Evolutionary conservation across 306 rosid species (phyloP).

Genomic region (Carpinus viminea): DNA sequence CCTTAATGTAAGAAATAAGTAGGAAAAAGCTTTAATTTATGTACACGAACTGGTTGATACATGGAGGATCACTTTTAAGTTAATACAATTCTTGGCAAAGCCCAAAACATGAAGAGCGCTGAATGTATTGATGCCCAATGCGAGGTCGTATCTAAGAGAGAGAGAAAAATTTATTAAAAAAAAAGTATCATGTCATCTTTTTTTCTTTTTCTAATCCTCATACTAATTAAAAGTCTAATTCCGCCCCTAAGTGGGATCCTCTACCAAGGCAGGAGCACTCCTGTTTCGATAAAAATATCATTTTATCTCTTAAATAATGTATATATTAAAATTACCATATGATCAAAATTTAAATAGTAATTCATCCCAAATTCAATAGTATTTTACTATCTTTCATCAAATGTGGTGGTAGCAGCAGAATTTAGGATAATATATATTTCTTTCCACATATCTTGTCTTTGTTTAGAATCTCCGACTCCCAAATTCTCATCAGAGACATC

Average conservation of each 20-base stretch:
- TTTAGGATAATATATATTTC: slow-evolving; percentile 60
- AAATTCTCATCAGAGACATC: slow-evolving; percentile 52
- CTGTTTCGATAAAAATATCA: too few species aligned
- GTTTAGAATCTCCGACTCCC: slow-evolving; percentile 35
- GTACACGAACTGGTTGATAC: slow-evolving; percentile 40
- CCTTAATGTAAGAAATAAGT: too few species aligned
- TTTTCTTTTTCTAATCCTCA: too few species aligned
- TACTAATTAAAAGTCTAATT: too few species aligned
- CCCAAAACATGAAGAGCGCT: slow-evolving; percentile 32
- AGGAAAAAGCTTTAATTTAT: too few species aligned
- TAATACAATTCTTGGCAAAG: slow-evolving; percentile 34
- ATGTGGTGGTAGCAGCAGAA: slow-evolving; percentile 79
- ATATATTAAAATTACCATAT: too few species aligned
- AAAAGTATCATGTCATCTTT: neutral
- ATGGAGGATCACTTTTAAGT: slow-evolving; percentile 32
- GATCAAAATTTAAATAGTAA: too few species aligned
- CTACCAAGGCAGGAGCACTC: too few species aligned
- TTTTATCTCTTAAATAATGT: too few species aligned
- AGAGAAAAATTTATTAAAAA: too few species aligned
- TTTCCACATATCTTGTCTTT: neutral
- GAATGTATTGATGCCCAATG: slow-evolving; percentile 31
- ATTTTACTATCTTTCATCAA: slow-evolving; percentile 61
- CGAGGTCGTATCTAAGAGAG: slow-evolving; percentile 37
- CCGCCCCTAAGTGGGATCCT: too few species aligned
- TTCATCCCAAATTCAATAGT: too few species aligned